Evolutionary conservation across 169 alveolate genomes (phyloP).

Genomic region (Plasmodium berghei): DNA sequence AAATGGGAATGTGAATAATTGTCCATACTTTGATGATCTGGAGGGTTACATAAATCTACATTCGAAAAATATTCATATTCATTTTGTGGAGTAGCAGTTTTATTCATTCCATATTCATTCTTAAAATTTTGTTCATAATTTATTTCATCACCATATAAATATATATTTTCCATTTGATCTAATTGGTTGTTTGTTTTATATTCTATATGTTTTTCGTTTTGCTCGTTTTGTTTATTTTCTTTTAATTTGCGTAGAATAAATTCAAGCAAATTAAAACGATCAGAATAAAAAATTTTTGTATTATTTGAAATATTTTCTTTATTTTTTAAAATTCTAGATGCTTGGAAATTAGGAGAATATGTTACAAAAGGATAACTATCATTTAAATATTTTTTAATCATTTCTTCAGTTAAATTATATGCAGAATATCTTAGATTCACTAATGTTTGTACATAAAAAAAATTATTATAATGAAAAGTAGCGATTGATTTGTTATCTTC

Average conservation of each 20-base stretch:
- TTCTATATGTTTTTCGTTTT: no score
- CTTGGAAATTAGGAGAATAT: slow-evolving; percentile 41
- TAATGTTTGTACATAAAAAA: slow-evolving; percentile 71
- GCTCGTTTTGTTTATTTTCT: neutral
- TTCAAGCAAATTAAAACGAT: neutral
- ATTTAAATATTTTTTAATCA: slow-evolving; percentile 31
- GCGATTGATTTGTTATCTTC: slow-evolving; percentile 31
- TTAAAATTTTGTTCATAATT: no score
- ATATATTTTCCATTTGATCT: no score
- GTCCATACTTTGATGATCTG: no score
- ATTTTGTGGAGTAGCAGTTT: no score
- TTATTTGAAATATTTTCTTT: neutral
- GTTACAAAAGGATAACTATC: slow-evolving; percentile 66
- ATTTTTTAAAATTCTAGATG: slow-evolving; percentile 27
- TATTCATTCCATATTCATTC: no score
- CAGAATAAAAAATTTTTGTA: neutral
- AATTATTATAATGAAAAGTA: slow-evolving; percentile 33
- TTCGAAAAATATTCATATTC: no score
- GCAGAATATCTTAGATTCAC: slow-evolving; percentile 44
- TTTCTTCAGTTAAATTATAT: slow-evolving; percentile 16
- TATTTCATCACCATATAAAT: no score
- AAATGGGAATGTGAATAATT: no score
- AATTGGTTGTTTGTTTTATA: no score
- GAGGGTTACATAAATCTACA: no score
- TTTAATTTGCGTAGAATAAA: neutral